Base-by-base conservation (phyloP, 345 rosid species). In the Ceriops tagal region DNA sequence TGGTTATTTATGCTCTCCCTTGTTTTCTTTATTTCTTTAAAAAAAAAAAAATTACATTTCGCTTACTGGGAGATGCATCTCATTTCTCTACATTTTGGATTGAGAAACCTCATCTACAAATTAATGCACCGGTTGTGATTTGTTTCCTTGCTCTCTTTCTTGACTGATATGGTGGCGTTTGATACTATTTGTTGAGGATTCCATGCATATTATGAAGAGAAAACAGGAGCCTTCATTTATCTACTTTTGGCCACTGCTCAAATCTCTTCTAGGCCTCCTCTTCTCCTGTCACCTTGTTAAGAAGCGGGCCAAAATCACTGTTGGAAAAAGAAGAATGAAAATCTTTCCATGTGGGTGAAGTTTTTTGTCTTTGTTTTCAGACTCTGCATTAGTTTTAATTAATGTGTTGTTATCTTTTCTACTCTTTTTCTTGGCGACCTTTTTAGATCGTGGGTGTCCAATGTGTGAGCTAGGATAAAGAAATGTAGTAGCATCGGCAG, bases 1-100 rank as follows among this genome's bases (percentile, higher is more conserved):
- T 93, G 77, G 21, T 15, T 47, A 61, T 37, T 52, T 11, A 11
- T 18, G 6, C 46, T 53, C 20, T 13, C 21, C 26, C 26, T 24
- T 24, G 26, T 30, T n/a, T 35, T 22, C 19, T 31, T 4, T 4
- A 31, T 31, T 8, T 7, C 1, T 8, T 6, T 6, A 34, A 34
- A 7, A 34, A 34, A 34, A 34, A 34, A 34, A 7, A 34, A 34
- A 32, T 46, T 60, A 27, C 49, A 19, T 61, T 52, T 11, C 7
- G 27, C 8, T 16, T 47, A 5, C 58, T 34, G 58, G 58, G 58
- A 55, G 58, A 3, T 27, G 3, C 26, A 22, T 4, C 10, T 30
- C 59, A 56, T 27, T 60, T 59, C 39, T 6, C 39, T 55, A 28
- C n/a, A 11, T 16, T 28, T 28, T 6, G 3, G 3, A 22, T 27